Evolutionary conservation across 176 grass and related monocot genomes (phyloP).

Genomic region (Musa troglodytarum): DNA sequence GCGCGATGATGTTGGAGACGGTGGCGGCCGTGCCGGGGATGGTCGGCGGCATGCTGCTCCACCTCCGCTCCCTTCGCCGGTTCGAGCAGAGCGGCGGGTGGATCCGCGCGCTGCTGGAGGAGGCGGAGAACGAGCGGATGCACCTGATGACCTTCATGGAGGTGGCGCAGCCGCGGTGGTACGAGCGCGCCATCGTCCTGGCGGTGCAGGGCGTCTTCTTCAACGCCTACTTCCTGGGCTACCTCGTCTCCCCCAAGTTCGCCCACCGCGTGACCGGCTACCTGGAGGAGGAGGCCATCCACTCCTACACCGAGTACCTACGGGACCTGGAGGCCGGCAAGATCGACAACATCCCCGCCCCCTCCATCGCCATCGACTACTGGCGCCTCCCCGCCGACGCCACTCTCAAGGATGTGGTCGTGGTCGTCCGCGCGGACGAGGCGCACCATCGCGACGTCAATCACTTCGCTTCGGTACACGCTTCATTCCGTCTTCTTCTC

Average conservation of each 20-base stretch:
- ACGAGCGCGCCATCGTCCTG: constrained; percentile 83
- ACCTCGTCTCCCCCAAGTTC: constrained; percentile 92
- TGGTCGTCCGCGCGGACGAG: constrained; percentile 81
- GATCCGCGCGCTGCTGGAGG: constrained; percentile 75
- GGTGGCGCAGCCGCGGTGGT: constrained; percentile 62
- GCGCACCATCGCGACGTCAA: constrained; percentile 94
- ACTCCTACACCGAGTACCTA: constrained; percentile 87
- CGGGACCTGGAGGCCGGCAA: constrained; percentile 63
- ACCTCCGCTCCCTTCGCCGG: constrained; percentile 86
- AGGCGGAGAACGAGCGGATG: constrained; percentile 99
- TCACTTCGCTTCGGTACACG: constrained; percentile 76
- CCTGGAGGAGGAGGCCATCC: constrained; percentile 93
- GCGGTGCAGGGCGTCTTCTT: constrained; percentile 83
- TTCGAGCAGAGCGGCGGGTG: constrained; percentile 94
- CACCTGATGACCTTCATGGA: constrained; percentile 97
- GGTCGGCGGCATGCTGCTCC: constrained; percentile 89
- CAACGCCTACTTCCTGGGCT: constrained; percentile 84
- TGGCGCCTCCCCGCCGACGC: constrained; percentile 81
- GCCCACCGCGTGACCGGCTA: constrained; percentile 81
- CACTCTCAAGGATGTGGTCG: constrained; percentile 89
- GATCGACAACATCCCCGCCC: constrained; percentile 64
- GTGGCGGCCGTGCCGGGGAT: constrained; percentile 87
- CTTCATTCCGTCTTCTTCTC: background rate
- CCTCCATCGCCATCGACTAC: constrained; percentile 92
- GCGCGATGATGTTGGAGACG: constrained; percentile 81